These are phyloP conservation scores for Lyophyllum atratum DNA, from an alignment of 768 basidiomycete genomes.

Conservation along the genomic window DNA sequence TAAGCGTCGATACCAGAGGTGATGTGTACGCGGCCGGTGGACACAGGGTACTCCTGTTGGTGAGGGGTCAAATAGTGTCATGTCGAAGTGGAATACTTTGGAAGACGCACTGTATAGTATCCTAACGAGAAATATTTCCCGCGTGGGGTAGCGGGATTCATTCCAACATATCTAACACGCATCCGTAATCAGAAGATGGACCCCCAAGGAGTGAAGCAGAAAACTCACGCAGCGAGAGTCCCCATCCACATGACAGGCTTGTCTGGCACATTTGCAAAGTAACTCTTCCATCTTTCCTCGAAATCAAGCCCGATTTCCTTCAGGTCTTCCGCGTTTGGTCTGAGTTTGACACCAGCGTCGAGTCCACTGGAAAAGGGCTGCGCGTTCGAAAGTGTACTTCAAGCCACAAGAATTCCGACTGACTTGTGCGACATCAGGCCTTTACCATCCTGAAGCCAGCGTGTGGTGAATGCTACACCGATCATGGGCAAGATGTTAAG, in stretches of 20 bases:
- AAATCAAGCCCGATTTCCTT: conserved; percentile 53
- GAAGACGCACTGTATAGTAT: conserved; percentile 21
- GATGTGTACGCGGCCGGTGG: conserved; percentile 52
- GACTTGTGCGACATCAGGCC: conserved; percentile 56
- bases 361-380: conserved; percentile 36
- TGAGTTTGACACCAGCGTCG: conserved; percentile 58
- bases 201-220: conserved; percentile 25
- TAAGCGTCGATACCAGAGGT: conserved; percentile 40
- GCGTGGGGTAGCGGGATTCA: conserved; percentile 17
- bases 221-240: conserved; percentile 41
- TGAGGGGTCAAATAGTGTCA: conserved; percentile 1
- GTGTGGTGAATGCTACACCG: conserved; percentile 11
- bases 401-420: background rate
- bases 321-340: conserved; percentile 52
- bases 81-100: conserved; percentile 19
- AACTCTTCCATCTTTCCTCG: conserved; percentile 46
- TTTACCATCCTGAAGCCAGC: conserved; percentile 18
- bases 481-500: background rate
- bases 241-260: conserved; percentile 54
- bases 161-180: conserved; percentile 18
- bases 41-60: conserved; percentile 49
- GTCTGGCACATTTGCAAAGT: conserved; percentile 52
- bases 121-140: conserved; percentile 28
- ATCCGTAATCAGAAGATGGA: background rate
- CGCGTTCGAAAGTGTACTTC: background rate